phyloP scores from a whole-genome alignment of 306 rosid genomes.

The Rosa persica region DNA sequence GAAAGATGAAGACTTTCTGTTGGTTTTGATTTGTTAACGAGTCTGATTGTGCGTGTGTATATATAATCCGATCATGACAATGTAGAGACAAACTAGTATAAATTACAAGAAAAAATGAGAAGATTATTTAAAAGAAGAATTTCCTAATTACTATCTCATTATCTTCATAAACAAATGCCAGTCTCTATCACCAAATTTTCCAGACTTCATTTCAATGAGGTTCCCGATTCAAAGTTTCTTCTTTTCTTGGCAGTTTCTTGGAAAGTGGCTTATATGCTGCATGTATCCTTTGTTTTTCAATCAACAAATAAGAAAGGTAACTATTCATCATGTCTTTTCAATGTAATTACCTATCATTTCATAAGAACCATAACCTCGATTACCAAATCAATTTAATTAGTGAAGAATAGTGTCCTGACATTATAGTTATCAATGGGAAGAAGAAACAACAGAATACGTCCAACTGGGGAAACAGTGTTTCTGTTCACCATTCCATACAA shows the following conservation, averaged over 20 bases:
- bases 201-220: constrained; percentile 15
- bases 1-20: constrained; percentile 17
- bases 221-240: constrained; percentile 26
- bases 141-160: constrained; percentile 18
- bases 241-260: constrained; percentile 40
- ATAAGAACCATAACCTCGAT: constrained; percentile 22
- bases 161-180: constrained; percentile 18
- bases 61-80: neutral
- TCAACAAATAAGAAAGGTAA: constrained; percentile 22
- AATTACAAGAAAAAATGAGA: neutral
- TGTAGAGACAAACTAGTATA: neutral
- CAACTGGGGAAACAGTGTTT: neutral
- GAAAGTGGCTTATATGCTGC: constrained; percentile 4
- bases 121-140: constrained; percentile 5
- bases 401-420: neutral
- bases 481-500: neutral
- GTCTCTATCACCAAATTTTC: constrained; percentile 36
- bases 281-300: constrained; percentile 13
- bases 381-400: neutral
- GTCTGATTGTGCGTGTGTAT: neutral
- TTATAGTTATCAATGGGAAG: neutral
- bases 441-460: constrained; percentile 7
- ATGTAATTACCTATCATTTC: constrained; percentile 33
- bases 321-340: constrained; percentile 39
- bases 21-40: constrained; percentile 14